Evolutionary conservation across 371 early-diverging fungal genomes (phyloP).

Genomic region (Choanephora cucurbitarum): DNA sequence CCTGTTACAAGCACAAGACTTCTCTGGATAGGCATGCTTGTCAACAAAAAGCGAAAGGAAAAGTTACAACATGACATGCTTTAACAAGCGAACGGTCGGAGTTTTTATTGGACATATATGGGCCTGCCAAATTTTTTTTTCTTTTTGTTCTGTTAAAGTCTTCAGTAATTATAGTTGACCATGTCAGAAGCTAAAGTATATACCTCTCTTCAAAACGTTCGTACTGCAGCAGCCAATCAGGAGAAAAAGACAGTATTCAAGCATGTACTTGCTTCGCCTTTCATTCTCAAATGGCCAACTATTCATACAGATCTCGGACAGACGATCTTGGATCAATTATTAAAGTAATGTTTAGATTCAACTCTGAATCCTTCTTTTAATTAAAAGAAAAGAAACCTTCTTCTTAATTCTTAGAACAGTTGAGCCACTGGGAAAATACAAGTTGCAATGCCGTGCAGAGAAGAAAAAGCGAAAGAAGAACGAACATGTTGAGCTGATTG

Average conservation of each 20-base stretch:
- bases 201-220: slow-evolving; percentile 9
- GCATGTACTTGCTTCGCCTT: slow-evolving; percentile 34
- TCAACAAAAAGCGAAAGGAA: too few species aligned
- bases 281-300: slow-evolving; percentile 39
- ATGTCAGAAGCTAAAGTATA: slow-evolving; percentile 9
- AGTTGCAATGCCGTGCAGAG: slow-evolving; percentile 9
- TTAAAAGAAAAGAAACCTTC: neutral
- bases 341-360: slow-evolving; percentile 27
- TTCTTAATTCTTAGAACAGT: slow-evolving; percentile 16
- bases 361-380: neutral
- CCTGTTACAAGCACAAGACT: too few species aligned
- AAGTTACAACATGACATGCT: too few species aligned
- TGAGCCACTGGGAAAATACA: slow-evolving; percentile 27
- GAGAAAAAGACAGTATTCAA: slow-evolving; percentile 32
- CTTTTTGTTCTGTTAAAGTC: neutral
- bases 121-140: too few species aligned
- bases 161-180: neutral
- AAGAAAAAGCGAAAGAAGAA: slow-evolving; percentile 17
- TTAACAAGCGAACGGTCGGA: too few species aligned
- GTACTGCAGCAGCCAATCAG: slow-evolving; percentile 20
- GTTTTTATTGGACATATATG: too few species aligned
- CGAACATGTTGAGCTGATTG: neutral
- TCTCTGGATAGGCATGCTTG: too few species aligned
- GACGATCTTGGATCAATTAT: slow-evolving; percentile 20
- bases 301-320: slow-evolving; percentile 24